Percentiles rank a stretch among this genome's conserved stretches.
Conservation (phyloP, 169 alveolate species). For the Amoebophrya sp. region DNA sequence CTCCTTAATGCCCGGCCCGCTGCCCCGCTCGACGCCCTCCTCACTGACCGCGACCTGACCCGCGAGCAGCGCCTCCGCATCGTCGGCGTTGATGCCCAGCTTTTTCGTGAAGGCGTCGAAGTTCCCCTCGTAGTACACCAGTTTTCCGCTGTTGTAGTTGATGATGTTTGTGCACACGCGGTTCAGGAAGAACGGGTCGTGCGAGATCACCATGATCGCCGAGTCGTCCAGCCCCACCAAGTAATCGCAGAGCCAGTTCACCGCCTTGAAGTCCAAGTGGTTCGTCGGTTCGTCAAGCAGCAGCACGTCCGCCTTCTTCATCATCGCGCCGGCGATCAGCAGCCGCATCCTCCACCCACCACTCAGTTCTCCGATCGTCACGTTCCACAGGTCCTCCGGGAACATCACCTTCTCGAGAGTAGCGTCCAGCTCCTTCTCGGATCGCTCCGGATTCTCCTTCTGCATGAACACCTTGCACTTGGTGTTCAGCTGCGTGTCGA, state of each 20-base stretch:
- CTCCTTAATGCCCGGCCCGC: background rate
- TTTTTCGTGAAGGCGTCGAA: background rate
- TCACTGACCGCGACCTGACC: background rate
- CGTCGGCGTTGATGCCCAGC: background rate
- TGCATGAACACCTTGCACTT: background rate
- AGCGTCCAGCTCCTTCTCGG: background rate
- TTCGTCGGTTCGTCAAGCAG: conserved; percentile 69
- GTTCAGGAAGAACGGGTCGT: background rate
- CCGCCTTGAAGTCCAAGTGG: conserved; percentile 46
- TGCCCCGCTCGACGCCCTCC: background rate
- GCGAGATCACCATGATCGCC: background rate
- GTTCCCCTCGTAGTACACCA: background rate
- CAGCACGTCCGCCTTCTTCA: conserved; percentile 56
- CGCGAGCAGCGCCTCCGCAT: background rate
- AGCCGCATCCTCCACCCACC: conserved; percentile 73
- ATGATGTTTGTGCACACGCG: background rate
- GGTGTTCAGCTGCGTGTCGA: background rate
- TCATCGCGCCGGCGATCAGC: conserved; percentile 58
- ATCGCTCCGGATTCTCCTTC: background rate
- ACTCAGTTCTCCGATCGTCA: background rate
- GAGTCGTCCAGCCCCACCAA: background rate
- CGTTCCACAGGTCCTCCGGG: background rate
- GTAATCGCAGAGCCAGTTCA: conserved; percentile 23
- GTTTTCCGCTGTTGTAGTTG: background rate
- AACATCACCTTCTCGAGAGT: background rate